These are phyloP conservation scores for Mycena latifolia DNA, from an alignment of 768 basidiomycete species.

Conservation along the genomic window DNA sequence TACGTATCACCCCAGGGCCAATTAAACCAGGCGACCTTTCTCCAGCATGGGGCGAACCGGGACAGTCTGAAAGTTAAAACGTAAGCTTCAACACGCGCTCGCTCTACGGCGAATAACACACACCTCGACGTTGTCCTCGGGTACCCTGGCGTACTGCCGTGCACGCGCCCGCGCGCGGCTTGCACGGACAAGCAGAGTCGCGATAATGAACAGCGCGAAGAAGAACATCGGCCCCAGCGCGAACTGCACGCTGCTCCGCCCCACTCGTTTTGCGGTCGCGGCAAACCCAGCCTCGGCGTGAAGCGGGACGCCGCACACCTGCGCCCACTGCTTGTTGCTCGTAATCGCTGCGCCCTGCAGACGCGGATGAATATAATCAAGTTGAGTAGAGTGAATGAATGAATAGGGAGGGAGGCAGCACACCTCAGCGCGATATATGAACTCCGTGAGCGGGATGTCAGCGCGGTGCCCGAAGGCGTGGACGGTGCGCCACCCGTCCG, in stretches of 20 bases:
- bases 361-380: not conserved
- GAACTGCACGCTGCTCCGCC: not conserved
- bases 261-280: not conserved
- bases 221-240: constrained; percentile 11
- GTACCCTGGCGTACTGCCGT: not conserved
- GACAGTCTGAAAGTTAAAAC: too few relatives aligned
- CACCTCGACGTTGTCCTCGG: not conserved
- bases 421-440: constrained; percentile 86
- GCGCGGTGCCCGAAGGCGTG: constrained; percentile 81
- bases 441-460: constrained; percentile 87
- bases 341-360: constrained; percentile 62
- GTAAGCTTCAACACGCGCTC: too few relatives aligned
- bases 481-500: constrained; percentile 69
- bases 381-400: too few relatives aligned
- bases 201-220: constrained; percentile 8
- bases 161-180: not conserved
- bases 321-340: constrained; percentile 66
- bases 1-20: too few relatives aligned
- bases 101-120: too few relatives aligned
- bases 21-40: too few relatives aligned
- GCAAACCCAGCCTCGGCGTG: constrained; percentile 30
- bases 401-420: not conserved
- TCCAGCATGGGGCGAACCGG: too few relatives aligned
- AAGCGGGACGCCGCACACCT: constrained; percentile 57
- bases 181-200: constrained; percentile 1